Base-by-base conservation (phyloP, 139 green algal genomes). In the Monoraphidium neglectum region DNA sequence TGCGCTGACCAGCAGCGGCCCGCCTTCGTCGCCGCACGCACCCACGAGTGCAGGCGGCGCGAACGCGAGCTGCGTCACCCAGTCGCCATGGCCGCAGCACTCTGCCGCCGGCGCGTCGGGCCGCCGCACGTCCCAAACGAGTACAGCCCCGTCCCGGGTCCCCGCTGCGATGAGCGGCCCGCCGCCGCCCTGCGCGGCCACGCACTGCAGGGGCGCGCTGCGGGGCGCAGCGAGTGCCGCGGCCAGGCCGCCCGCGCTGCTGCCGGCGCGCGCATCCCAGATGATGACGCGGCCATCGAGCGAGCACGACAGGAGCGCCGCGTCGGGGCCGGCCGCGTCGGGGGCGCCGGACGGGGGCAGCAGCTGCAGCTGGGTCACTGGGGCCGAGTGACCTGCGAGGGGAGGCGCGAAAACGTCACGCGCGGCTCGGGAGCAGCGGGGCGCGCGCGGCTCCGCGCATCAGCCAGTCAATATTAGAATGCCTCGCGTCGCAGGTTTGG, bases 1-100 rank as follows among this genome's bases (percentile, higher is more conserved):
- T 54, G n/a, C 63, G 32, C 61, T 81, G 21, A 86, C n/a, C 16
- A 89, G 57, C 64, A 74, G 36, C 21, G 46, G 68, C 47, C 18
- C 33, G 15, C 28, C 47, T 18, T 18, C 33, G 30, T 32, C 36
- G 30, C 4, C 1, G 26, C 54, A 37, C 24, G 70, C 37, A 56
- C 49, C 53, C 28, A 36, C 70, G 43, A 38, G 36, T 40, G 56
- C 70, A 26, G 12, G 15, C 53, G 70, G 51, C 32, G 49, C 4
- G 38, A 69, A 77, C 10, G 12, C 16, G 36, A 66, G 26, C 5
- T 68, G 56, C 38, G 36, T 57, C 13, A 77, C 70, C 26, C 37
- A 30, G 12, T 57, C 70, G 26, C 28, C 16, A n/a, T 77, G 70
- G 2, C 70, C 70, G 2, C 33, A 0, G 28, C 70, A 77, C 1